Evolutionary conservation across 352 stramenopile genomes (phyloP).

Genomic region (Phytophthora capsici): DNA sequence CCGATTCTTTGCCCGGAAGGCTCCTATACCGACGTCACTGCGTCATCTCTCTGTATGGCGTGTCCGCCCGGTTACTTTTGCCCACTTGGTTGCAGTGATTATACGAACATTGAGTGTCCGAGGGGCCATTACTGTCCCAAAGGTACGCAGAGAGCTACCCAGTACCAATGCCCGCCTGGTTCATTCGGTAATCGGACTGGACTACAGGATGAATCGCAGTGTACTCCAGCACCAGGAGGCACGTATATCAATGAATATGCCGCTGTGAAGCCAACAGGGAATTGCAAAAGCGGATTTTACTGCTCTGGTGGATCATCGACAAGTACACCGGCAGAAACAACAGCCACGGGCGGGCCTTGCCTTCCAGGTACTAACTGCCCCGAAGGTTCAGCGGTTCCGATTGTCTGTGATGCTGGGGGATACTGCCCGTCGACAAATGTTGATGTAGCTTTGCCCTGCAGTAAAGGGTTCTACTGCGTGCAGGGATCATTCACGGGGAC

Average conservation of each 20-base stretch:
- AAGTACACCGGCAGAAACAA: slow-evolving; percentile 49
- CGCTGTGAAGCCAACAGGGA: slow-evolving; percentile 49
- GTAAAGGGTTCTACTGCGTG: slow-evolving; percentile 88
- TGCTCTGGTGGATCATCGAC: slow-evolving; percentile 70
- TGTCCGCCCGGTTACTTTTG: slow-evolving; percentile 60
- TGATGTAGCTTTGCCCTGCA: slow-evolving; percentile 70
- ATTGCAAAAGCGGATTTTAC: slow-evolving; percentile 87
- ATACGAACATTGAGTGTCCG: slow-evolving; percentile 65
- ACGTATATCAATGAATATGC: slow-evolving; percentile 68
- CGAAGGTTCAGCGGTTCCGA: slow-evolving; percentile 81
- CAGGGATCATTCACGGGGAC: slow-evolving; percentile 83
- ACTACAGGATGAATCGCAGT: slow-evolving; percentile 56
- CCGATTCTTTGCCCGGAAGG: slow-evolving; percentile 51
- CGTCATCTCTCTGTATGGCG: slow-evolving; percentile 35
- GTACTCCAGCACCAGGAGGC: slow-evolving; percentile 67
- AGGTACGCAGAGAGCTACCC: slow-evolving; percentile 50
- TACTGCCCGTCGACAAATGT: slow-evolving; percentile 87
- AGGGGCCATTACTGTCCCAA: slow-evolving; percentile 84
- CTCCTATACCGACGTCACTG: slow-evolving; percentile 41
- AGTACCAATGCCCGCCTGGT: slow-evolving; percentile 81
- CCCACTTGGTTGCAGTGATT: slow-evolving; percentile 46
- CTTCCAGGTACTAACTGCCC: slow-evolving; percentile 89
- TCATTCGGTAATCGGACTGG: slow-evolving; percentile 72
- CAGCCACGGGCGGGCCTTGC: slow-evolving; percentile 70
- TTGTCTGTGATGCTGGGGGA: slow-evolving; percentile 77